Base-by-base conservation (phyloP, 768 basidiomycete species). In the Steccherinum ochraceum region DNA sequence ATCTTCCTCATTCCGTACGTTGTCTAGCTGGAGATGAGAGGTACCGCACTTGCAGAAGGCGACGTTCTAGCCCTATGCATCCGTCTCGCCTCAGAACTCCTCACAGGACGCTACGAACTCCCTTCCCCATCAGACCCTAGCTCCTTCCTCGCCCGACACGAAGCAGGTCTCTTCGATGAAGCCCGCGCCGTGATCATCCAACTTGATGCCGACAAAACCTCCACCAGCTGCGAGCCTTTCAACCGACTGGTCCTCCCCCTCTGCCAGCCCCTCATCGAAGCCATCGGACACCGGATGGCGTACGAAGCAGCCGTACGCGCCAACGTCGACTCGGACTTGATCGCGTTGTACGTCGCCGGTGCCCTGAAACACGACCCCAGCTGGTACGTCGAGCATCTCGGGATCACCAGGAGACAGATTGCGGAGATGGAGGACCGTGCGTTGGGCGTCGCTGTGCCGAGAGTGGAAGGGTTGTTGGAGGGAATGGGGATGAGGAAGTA, bases 231-330 rank as follows among this genome's bases (percentile, higher is more conserved):
- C n/a, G n/a, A n/a, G n/a, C n/a, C n/a, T n/a, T n/a, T n/a, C n/a
- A 76, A 76, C 56, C 67, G 70, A 4, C 67, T 78, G 46, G 63
- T 83, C 51, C 72, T 84, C 48, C 83, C 80, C 3, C 76, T 78
- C 59, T 76, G 80, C 10, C 74, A 78, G 47, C 51, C 53, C 12
- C 70, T 77, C 5, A 62, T 84, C 48, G 76, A 81, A 66, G 76
- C 82, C n/a, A 77, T 84, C 40, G 83, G 83, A 2, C 79, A 83
- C 58, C 76, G 80, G 13, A 67, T 80, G 40, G 79, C 82, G 2
- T 82, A 83, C 59, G 76, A 79, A 4, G 76, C 77, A 16, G 81
- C 73, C 16, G 51, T 74, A 40, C 64, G 67, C 26, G 66, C 68
- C 12, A 69, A 68, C 3, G 58, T 83, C 24, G 74, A 76, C 2